These are phyloP conservation scores for Spirogloea muscicola DNA, from an alignment of 139 green algal species.

Conservation along the genomic window DNA sequence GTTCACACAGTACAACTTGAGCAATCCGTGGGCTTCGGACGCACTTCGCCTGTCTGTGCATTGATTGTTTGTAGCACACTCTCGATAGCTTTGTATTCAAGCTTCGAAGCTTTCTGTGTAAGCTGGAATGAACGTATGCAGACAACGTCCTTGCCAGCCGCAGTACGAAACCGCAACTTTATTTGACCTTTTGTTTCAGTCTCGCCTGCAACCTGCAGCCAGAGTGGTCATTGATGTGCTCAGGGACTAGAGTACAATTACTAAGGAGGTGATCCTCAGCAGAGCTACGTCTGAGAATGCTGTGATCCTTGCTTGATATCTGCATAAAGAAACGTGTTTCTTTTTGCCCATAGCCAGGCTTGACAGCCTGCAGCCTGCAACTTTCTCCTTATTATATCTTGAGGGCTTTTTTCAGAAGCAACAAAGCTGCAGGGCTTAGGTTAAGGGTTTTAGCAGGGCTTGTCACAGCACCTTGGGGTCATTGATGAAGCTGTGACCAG, in stretches of 20 bases:
- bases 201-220: constrained; percentile 62
- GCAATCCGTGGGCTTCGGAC: background rate
- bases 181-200: constrained; percentile 95
- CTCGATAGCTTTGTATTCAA: constrained; percentile 56
- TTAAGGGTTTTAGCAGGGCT: background rate
- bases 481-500: background rate
- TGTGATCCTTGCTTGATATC: background rate
- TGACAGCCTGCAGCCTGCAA: background rate
- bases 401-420: constrained; percentile 1
- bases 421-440: background rate
- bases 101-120: constrained; percentile 50
- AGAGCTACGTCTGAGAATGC: background rate
- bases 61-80: constrained; percentile 40
- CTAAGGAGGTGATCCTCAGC: background rate
- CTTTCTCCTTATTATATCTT: background rate
- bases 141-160: constrained; percentile 65
- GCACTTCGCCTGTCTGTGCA: constrained; percentile 12
- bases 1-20: background rate
- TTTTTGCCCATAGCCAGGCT: background rate
- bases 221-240: too few relatives aligned
- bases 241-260: background rate
- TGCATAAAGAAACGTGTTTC: constrained; percentile 1
- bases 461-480: background rate
- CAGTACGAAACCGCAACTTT: constrained; percentile 81
- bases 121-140: constrained; percentile 82